Conservation (phyloP, 2,329 filamentous ascomycete genomes). For the Colletotrichum filicis region DNA sequence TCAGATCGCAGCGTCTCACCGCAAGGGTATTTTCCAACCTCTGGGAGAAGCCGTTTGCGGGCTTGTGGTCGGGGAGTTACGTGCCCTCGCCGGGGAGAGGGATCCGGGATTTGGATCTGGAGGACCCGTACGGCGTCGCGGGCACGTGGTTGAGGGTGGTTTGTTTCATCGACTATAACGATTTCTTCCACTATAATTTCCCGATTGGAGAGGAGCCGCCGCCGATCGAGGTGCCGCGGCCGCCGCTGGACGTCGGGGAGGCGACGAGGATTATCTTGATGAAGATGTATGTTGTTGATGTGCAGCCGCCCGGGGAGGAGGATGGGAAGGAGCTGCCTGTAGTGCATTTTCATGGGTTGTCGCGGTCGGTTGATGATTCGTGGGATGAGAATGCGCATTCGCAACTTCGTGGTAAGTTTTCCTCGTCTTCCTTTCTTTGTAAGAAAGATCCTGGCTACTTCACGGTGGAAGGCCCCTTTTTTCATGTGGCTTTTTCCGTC, state of each 20-base stretch:
- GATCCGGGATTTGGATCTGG: slow-evolving; percentile 56
- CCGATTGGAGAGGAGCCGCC: slow-evolving; percentile 52
- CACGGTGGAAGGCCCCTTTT: too few relatives aligned
- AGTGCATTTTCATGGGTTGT: slow-evolving; percentile 74
- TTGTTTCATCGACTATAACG: slow-evolving; percentile 73
- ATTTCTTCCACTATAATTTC: slow-evolving; percentile 81
- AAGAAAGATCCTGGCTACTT: not conserved
- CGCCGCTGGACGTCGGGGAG: slow-evolving; percentile 70
- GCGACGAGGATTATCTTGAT: slow-evolving; percentile 78
- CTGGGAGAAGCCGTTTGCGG: slow-evolving; percentile 68
- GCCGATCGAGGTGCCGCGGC: slow-evolving; percentile 52
- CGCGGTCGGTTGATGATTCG: slow-evolving; percentile 69
- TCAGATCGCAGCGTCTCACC: slow-evolving; percentile 59
- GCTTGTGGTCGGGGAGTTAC: slow-evolving; percentile 64
- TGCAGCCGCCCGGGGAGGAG: slow-evolving; percentile 68
- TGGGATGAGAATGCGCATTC: slow-evolving; percentile 78
- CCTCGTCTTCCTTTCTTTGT: slow-evolving; percentile 30
- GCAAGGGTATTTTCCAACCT: slow-evolving; percentile 59
- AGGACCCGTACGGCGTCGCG: slow-evolving; percentile 77
- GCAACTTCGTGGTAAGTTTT: slow-evolving; percentile 67
- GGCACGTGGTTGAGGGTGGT: slow-evolving; percentile 77
- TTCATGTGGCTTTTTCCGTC: not conserved
- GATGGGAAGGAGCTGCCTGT: slow-evolving; percentile 70
- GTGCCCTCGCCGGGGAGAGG: slow-evolving; percentile 48
- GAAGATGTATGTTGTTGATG: slow-evolving; percentile 69